Conservation (phyloP, 306 rosid species). For the Acmispon strigosus region DNA sequence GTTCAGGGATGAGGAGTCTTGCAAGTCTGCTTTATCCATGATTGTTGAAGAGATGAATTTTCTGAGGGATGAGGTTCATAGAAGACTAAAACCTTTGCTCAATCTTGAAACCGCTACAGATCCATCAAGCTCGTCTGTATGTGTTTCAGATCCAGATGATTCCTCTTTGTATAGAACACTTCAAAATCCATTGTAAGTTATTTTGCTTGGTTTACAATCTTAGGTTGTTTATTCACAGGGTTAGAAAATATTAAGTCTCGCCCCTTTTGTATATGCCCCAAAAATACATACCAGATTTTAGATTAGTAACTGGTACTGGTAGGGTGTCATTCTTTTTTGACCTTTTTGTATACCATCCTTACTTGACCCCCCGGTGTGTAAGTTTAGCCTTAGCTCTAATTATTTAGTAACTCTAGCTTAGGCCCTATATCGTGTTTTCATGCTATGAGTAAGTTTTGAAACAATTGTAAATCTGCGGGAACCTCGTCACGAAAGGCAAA, state of each 20-base stretch:
- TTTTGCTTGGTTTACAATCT: conserved; percentile 14
- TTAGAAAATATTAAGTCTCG: conserved; percentile 29
- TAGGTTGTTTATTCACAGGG: conserved; percentile 38
- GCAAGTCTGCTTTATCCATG: conserved; percentile 69
- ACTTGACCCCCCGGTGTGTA: conserved; percentile 16
- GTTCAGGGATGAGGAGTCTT: conserved; percentile 71
- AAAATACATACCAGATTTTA: conserved; percentile 35
- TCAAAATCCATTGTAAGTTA: conserved; percentile 31
- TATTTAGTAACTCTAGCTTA: conserved; percentile 39
- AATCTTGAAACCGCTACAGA: conserved; percentile 42
- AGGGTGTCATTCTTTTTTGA: conserved; percentile 65
- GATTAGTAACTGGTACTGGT: conserved; percentile 30
- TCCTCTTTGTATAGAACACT: conserved; percentile 27
- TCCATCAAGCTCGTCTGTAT: conserved; percentile 25
- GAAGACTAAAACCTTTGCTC: conserved; percentile 71
- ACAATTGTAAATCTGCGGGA: conserved; percentile 45
- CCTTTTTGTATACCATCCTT: conserved; percentile 54
- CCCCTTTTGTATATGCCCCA: conserved; percentile 49
- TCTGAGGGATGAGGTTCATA: conserved; percentile 63
- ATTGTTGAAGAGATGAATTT: conserved; percentile 49
- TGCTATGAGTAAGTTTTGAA: conserved; percentile 24
- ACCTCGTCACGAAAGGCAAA: conserved; percentile 25
- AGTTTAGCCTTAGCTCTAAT: conserved; percentile 22
- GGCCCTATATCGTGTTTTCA: conserved; percentile 2
- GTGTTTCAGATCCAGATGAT: conserved; percentile 23